Conservation (phyloP, 139 green algal genomes). For the Chlamydomonas eustigma region DNA sequence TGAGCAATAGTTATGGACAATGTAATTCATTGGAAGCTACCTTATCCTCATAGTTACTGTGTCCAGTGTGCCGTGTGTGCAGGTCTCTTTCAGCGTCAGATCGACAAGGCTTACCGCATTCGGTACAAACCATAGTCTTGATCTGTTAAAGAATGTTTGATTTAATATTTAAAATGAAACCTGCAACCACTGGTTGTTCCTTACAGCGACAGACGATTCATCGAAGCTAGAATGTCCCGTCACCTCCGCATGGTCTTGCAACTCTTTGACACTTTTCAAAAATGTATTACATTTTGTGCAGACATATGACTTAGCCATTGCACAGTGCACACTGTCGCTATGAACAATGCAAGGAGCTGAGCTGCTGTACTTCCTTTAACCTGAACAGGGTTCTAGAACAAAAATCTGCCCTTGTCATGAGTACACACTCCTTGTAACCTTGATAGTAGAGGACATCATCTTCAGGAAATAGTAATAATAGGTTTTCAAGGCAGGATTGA, state of each 20-base stretch:
- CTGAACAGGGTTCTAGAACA: no score
- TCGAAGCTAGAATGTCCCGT: conserved; percentile 78
- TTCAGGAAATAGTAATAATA: no score
- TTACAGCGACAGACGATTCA: conserved; percentile 66
- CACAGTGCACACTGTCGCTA: no score
- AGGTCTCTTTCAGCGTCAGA: conserved; percentile 67
- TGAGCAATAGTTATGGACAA: no score
- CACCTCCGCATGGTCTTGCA: conserved; percentile 63
- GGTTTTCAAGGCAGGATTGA: no score
- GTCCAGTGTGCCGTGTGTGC: conserved; percentile 75
- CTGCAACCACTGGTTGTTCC: background rate
- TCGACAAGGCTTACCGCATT: conserved; percentile 81
- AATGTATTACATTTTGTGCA: conserved; percentile 6
- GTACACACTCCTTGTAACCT: no score
- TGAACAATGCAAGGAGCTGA: no score
- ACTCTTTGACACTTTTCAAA: conserved; percentile 61
- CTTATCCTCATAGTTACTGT: conserved; percentile 71
- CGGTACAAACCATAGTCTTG: conserved; percentile 48
- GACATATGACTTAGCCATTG: conserved; percentile 1
- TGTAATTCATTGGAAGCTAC: no score
- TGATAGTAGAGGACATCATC: no score
- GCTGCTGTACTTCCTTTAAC: no score
- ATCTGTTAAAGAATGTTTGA: conserved; percentile 33
- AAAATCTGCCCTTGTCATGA: no score
- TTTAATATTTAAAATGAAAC: background rate